A percentile compares a stretch with the other conserved stretches of the same genome.
Evolutionary conservation across 129 eudicot genomes (phyloP).

Genomic region (Chrysanthemum lavandulifolium): DNA sequence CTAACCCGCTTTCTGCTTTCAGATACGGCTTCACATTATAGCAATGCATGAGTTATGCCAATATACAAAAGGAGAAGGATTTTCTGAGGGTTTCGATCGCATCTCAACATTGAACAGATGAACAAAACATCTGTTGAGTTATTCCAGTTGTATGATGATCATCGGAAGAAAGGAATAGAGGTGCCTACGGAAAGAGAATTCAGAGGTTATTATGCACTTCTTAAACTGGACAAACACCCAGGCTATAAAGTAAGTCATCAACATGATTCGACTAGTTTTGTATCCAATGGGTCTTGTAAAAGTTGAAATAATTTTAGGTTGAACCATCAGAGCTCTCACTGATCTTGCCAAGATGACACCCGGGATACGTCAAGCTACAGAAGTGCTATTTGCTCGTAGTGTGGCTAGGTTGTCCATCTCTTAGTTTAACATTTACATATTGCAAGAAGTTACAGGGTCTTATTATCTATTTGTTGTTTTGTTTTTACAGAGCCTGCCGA

Average conservation of each 20-base stretch:
- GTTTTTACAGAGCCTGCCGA: constrained; percentile 82
- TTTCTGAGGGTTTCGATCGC: constrained; percentile 98
- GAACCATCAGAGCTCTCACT: constrained; percentile 99
- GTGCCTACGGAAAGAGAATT: constrained; percentile 93
- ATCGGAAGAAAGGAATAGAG: constrained; percentile 78
- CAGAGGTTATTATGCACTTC: constrained; percentile 98
- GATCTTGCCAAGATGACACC: constrained; percentile 97
- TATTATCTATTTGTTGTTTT: constrained; percentile 18
- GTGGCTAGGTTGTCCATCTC: constrained; percentile 80
- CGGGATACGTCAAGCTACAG: constrained; percentile 80
- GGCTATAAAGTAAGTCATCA: constrained; percentile 84
- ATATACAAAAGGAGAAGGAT: constrained; percentile 94
- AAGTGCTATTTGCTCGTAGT: constrained; percentile 87
- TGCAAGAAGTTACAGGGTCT: background rate
- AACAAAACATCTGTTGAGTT: constrained; percentile 95
- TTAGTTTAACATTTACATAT: background rate
- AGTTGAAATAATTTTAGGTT: constrained; percentile 58
- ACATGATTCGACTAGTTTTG: constrained; percentile 11
- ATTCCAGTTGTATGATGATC: constrained; percentile 91
- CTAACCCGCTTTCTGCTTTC: constrained; percentile 33
- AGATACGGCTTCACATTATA: constrained; percentile 93
- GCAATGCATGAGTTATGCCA: constrained; percentile 98
- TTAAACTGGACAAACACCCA: constrained; percentile 93
- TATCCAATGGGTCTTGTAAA: constrained; percentile 21
- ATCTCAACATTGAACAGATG: constrained; percentile 98